These are phyloP conservation scores for Acrocalymma vagum DNA, from an alignment of 2,329 filamentous ascomycete species.

Conservation along the genomic window DNA sequence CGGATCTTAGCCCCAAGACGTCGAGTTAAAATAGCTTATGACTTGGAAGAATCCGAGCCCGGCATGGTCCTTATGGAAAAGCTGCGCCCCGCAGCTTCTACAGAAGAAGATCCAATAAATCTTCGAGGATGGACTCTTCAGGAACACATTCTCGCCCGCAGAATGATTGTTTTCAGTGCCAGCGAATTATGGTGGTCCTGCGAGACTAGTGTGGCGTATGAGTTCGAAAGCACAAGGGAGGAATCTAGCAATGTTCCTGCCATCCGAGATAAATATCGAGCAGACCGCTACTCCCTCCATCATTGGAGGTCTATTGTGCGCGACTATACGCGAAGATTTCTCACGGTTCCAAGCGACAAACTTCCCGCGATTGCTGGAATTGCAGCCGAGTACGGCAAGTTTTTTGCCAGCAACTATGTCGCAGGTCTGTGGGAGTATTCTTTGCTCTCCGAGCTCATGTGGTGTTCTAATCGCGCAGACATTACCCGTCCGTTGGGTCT, in stretches of 20 bases:
- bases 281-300: constrained; percentile 1
- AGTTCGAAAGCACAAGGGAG: background rate
- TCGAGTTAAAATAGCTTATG: constrained; percentile 1
- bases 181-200: constrained; percentile 13
- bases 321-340: constrained; percentile 20
- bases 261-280: background rate
- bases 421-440: constrained; percentile 17
- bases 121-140: constrained; percentile 15
- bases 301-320: constrained; percentile 17
- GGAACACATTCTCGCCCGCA: constrained; percentile 15
- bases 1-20: background rate
- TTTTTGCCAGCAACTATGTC: constrained; percentile 13
- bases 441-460: constrained; percentile 17
- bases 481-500: constrained; percentile 15
- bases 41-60: background rate
- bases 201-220: background rate
- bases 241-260: constrained; percentile 1
- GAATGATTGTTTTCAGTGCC: constrained; percentile 12
- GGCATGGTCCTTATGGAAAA: constrained; percentile 5
- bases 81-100: constrained; percentile 6
- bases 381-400: constrained; percentile 10
- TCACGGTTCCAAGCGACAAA: constrained; percentile 19
- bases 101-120: constrained; percentile 11
- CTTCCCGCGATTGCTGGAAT: constrained; percentile 15
- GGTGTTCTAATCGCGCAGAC: constrained; percentile 17